Conservation (phyloP, 2,329 filamentous ascomycete genomes). For the Xylariaceae sp. region DNA sequence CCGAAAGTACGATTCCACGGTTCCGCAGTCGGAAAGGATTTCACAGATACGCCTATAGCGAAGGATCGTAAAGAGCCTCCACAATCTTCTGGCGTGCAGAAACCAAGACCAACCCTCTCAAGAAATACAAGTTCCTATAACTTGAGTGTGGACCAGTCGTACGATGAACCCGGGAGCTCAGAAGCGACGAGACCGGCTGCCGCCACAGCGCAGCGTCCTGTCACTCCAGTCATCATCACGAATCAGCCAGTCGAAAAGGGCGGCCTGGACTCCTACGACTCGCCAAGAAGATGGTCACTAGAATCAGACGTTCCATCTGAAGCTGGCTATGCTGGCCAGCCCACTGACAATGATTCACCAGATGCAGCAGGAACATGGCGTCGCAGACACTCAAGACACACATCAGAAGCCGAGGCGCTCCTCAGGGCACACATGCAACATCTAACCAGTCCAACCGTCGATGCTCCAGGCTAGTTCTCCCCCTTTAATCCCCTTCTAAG, state of each 20-base stretch:
- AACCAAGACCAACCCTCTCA: conserved; percentile 42
- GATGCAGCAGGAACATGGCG: not conserved
- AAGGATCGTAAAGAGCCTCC: conserved; percentile 6
- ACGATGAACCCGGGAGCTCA: conserved; percentile 9
- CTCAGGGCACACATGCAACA: conserved; percentile 21
- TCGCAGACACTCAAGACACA: conserved; percentile 1
- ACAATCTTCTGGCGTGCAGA: conserved; percentile 17
- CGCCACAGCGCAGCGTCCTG: conserved; percentile 43
- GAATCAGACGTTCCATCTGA: conserved; percentile 15
- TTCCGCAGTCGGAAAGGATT: conserved; percentile 1
- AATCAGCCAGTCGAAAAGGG: conserved; percentile 31
- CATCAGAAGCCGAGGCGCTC: conserved; percentile 23
- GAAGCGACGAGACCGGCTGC: conserved; percentile 33
- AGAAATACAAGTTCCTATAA: conserved; percentile 40
- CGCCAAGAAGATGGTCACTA: conserved; percentile 30
- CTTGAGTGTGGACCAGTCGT: conserved; percentile 32
- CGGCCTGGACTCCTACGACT: conserved; percentile 29
- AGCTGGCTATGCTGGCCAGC: conserved; percentile 4
- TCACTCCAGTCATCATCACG: conserved; percentile 41
- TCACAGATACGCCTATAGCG: conserved; percentile 1
- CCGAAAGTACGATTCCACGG: conserved; percentile 24
- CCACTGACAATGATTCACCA: conserved; percentile 5
- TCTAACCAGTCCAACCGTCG: not conserved
- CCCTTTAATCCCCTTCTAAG: not conserved
- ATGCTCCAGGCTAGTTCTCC: not conserved